These are phyloP conservation scores for Penicillium corylophilum DNA, from an alignment of 2,329 filamentous ascomycete species.

Conservation along the genomic window DNA sequence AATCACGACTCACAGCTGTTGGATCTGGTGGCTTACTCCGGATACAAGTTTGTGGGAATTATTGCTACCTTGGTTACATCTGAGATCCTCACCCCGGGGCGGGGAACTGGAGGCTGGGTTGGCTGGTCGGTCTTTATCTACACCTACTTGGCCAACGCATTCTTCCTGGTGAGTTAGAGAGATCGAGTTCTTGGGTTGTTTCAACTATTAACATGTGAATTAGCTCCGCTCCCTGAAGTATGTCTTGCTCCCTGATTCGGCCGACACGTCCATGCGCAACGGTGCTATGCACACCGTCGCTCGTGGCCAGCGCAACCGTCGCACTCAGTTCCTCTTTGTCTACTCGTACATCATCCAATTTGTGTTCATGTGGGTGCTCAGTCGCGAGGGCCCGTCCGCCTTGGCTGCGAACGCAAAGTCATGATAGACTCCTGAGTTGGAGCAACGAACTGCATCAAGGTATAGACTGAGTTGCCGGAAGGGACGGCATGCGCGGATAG, in stretches of 20 bases:
- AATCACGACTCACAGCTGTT: slow-evolving; percentile 91
- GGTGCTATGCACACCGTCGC: slow-evolving; percentile 69
- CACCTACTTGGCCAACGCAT: slow-evolving; percentile 88
- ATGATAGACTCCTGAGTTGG: slow-evolving; percentile 3
- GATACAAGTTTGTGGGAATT: slow-evolving; percentile 98
- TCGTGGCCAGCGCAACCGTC: slow-evolving; percentile 78
- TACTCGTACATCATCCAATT: slow-evolving; percentile 95
- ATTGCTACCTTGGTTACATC: slow-evolving; percentile 82
- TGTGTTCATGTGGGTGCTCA: slow-evolving; percentile 86
- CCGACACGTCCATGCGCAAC: slow-evolving; percentile 61
- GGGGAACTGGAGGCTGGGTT: slow-evolving; percentile 81
- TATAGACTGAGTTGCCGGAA: slow-evolving; percentile 14
- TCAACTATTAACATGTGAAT: not conserved
- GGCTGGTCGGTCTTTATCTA: slow-evolving; percentile 89
- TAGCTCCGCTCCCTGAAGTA: slow-evolving; percentile 94
- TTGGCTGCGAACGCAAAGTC: slow-evolving; percentile 18
- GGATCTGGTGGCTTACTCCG: slow-evolving; percentile 91
- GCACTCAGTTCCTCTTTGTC: slow-evolving; percentile 88
- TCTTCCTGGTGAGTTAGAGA: slow-evolving; percentile 84
- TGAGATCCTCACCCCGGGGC: slow-evolving; percentile 73
- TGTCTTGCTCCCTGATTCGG: slow-evolving; percentile 83
- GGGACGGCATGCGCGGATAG: slow-evolving; percentile 4
- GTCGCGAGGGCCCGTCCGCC: slow-evolving; percentile 49
- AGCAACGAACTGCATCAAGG: slow-evolving; percentile 5
- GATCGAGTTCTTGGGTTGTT: not conserved